Percentiles rank a stretch among this genome's conserved stretches.
Evolutionary conservation across 306 rosid genomes (phyloP).

Genomic region (Trichosanthes cucumerina): DNA sequence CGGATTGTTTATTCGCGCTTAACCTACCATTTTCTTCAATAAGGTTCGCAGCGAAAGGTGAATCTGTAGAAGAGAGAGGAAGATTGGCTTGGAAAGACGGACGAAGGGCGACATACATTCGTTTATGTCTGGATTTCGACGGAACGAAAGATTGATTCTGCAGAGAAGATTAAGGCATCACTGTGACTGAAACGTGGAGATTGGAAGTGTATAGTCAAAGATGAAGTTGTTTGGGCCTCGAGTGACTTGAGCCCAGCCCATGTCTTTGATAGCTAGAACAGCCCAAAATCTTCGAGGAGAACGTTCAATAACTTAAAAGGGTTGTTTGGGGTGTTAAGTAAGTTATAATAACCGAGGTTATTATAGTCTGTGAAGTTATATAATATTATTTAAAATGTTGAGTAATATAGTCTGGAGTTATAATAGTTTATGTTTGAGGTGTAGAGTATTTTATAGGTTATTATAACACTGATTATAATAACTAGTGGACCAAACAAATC

Average conservation of each 20-base stretch:
- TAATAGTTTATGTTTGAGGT: too few species aligned
- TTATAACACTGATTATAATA: too few species aligned
- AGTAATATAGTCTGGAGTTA: too few species aligned
- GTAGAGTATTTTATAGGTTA: too few species aligned
- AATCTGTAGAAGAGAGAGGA: slow-evolving; percentile 6
- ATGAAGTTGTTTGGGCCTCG: background rate
- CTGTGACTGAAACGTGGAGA: background rate
- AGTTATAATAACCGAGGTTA: too few species aligned
- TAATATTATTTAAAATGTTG: too few species aligned
- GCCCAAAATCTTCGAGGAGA: background rate
- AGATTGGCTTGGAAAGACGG: background rate
- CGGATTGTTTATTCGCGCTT: background rate
- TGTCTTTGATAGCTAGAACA: background rate
- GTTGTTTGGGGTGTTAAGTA: too few species aligned
- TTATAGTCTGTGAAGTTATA: too few species aligned
- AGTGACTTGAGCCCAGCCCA: background rate
- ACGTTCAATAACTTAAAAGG: too few species aligned
- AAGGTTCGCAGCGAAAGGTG: background rate
- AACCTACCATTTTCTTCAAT: background rate
- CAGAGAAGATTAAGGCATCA: background rate
- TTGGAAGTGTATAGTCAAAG: background rate
- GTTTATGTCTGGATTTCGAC: slow-evolving; percentile 11
- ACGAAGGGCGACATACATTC: slow-evolving; percentile 11
- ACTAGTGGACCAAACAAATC: too few species aligned
- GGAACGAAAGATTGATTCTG: slow-evolving; percentile 5